Evolutionary conservation across 2,329 filamentous ascomycete species (phyloP), one percentile per base, ranked within the genome.

Genomic region (Colletotrichum sp.): DNA sequence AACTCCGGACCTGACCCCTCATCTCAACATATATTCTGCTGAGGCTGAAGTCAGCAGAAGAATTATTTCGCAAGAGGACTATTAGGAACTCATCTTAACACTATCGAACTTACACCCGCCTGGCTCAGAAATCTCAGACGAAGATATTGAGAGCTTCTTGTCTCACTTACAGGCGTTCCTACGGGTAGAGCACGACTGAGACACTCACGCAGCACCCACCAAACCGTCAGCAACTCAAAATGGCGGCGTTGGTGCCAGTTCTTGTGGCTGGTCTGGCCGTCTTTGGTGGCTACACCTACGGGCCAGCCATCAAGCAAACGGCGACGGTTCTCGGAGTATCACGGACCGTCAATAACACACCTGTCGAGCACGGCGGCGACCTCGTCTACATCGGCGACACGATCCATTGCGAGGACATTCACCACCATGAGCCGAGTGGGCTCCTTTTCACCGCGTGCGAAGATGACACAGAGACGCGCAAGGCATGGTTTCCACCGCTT

Each of bases 401-500:
- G 0, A 80, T 85, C 4, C 85, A 90, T 18, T 93, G 91, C 79
- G 92, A 93, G 78, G 92, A 93, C 76, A 64, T 93, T 5, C 91
- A 93, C 78, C 86, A 91, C 71, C 88, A 92, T 76, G 79, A 80
- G 2, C 81, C 86, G 0, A 88, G 87, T 18, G 85, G 87, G 0
- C 74, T 86, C 9, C 81, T 93, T 2, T 93, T 92, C 78, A 88
- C 90, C 0, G 90, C 91, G 0, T 93, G 91, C 77, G 87, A 91
- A 36, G 73, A 75, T 60, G 89, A 88, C 43, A 80, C 83, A 2
- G 78, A 81, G 6, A 78, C 80, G 0, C 84, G 90, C 0, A 87
- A 87, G 59, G 78, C 80, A 4, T 92, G 90, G 90, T 92, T 91
- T 76, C 92, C 89, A 10, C 85, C 85, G 0, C 80, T 89, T 30